Percentiles rank a stretch among this genome's conserved stretches.
These are phyloP conservation scores for Hyaloscypha finlandica DNA, from an alignment of 495 filamentous ascomycete genomes.

Conservation along the genomic window DNA sequence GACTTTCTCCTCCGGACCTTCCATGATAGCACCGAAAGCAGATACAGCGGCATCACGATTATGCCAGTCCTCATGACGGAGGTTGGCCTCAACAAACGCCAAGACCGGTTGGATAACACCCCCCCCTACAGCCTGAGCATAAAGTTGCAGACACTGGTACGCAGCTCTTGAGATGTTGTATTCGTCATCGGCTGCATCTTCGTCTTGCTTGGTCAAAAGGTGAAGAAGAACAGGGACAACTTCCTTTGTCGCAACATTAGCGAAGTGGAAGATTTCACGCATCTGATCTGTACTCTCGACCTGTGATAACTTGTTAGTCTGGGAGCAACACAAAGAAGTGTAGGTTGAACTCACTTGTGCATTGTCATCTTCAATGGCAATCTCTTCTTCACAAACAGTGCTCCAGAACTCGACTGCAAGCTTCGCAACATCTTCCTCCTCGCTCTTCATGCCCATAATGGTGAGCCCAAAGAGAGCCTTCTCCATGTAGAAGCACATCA, in stretches of 20 bases:
- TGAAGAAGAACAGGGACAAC: conserved; percentile 89
- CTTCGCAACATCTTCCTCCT: conserved; percentile 97
- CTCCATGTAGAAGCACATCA: conserved; percentile 99
- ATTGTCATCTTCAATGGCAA: conserved; percentile 96
- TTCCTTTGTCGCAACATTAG: conserved; percentile 82
- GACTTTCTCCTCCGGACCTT: conserved; percentile 87
- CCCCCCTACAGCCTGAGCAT: conserved; percentile 83
- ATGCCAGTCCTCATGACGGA: conserved; percentile 90
- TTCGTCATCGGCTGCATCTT: conserved; percentile 94
- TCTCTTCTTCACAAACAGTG: conserved; percentile 98
- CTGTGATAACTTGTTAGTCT: conserved; percentile 36
- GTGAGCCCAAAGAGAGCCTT: conserved; percentile 97
- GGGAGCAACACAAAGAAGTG: not conserved
- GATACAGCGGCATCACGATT: conserved; percentile 92
- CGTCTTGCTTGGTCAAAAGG: conserved; percentile 93
- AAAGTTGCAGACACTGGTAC: conserved; percentile 95
- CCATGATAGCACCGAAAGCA: conserved; percentile 99
- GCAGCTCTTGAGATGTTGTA: conserved; percentile 95
- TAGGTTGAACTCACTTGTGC: conserved; percentile 58
- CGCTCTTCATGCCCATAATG: conserved; percentile 98
- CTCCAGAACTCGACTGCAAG: conserved; percentile 99
- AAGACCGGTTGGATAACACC: conserved; percentile 82
- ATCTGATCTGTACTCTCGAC: conserved; percentile 75
- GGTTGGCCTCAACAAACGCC: conserved; percentile 85
- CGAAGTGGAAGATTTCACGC: conserved; percentile 90